A percentile compares a stretch with the other conserved stretches of the same genome.
These are phyloP conservation scores for Fistulinella staudtii DNA, from an alignment of 1,284 basidiomycete genomes.

Conservation along the genomic window DNA sequence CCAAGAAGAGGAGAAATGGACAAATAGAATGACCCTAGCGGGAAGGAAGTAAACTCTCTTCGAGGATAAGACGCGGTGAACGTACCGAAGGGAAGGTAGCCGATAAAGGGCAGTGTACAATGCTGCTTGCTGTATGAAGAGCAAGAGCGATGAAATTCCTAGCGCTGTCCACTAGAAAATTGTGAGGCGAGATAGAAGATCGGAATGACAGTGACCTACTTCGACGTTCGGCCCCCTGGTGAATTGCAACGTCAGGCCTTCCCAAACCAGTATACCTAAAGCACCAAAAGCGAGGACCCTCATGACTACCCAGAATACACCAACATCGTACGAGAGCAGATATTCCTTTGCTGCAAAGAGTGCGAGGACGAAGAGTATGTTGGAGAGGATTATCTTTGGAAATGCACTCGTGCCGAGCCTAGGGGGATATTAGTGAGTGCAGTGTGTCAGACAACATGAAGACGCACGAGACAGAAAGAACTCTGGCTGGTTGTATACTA, in stretches of 20 bases:
- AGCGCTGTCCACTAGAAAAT: conserved; percentile 61
- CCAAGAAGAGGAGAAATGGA: conserved; percentile 65
- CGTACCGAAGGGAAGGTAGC: conserved; percentile 60
- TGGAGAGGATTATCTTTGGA: conserved; percentile 53
- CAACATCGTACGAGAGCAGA: conserved; percentile 59
- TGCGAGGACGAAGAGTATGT: conserved; percentile 58
- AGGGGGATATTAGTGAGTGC: background rate
- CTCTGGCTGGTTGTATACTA: conserved; percentile 49
- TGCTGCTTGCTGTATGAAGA: conserved; percentile 62
- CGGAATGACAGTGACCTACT: conserved; percentile 37
- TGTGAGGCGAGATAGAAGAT: conserved; percentile 9
- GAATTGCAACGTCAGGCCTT: conserved; percentile 48
- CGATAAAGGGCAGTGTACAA: conserved; percentile 62
- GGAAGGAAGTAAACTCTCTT: background rate
- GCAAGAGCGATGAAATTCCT: conserved; percentile 59
- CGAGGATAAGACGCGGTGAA: conserved; percentile 1
- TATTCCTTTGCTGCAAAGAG: conserved; percentile 62
- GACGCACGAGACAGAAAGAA: conserved; percentile 53
- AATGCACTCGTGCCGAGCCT: conserved; percentile 50
- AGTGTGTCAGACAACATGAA: conserved; percentile 14
- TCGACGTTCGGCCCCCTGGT: conserved; percentile 53
- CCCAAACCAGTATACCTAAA: conserved; percentile 56
- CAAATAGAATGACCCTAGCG: conserved; percentile 59
- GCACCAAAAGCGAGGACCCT: conserved; percentile 63
- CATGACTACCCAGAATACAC: conserved; percentile 71